phyloP scores from a whole-genome alignment of 2,329 filamentous ascomycete species.

The Diaporthe helianthi region DNA sequence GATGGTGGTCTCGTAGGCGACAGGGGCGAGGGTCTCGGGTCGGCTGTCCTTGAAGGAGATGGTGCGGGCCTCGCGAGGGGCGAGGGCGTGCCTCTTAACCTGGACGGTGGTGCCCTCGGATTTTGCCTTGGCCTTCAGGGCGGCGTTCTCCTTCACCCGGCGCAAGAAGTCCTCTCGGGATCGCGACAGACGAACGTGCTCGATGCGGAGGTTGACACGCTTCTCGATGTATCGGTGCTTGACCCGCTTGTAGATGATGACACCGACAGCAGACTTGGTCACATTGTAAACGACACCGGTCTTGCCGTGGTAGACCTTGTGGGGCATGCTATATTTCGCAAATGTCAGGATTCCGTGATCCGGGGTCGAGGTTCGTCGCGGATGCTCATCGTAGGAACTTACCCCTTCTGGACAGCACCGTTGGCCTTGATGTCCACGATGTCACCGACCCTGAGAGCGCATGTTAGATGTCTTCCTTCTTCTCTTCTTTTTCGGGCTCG shows the following conservation, averaged over 20 bases:
- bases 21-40: constrained; percentile 89
- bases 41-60: constrained; percentile 82
- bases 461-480: constrained; percentile 26
- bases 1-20: constrained; percentile 98
- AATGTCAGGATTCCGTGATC: constrained; percentile 44
- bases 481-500: constrained; percentile 16
- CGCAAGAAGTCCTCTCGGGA: constrained; percentile 96
- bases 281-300: constrained; percentile 99
- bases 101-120: constrained; percentile 83
- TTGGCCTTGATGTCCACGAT: constrained; percentile 99
- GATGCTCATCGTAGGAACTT: constrained; percentile 51
- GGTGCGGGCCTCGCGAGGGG: constrained; percentile 81
- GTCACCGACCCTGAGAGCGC: constrained; percentile 80
- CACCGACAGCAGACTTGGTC: constrained; percentile 94
- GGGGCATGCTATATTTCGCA: constrained; percentile 77
- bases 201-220: constrained; percentile 98
- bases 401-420: constrained; percentile 98
- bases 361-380: constrained; percentile 8
- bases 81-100: constrained; percentile 88
- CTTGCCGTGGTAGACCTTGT: constrained; percentile 99
- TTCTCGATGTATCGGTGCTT: constrained; percentile 99
- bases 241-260: constrained; percentile 99
- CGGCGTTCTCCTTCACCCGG: constrained; percentile 96
- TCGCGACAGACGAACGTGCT: constrained; percentile 94
- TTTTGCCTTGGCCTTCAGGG: constrained; percentile 92